phyloP scores from a whole-genome alignment of 495 filamentous ascomycete genomes.

The Schizothecium vesticola region DNA sequence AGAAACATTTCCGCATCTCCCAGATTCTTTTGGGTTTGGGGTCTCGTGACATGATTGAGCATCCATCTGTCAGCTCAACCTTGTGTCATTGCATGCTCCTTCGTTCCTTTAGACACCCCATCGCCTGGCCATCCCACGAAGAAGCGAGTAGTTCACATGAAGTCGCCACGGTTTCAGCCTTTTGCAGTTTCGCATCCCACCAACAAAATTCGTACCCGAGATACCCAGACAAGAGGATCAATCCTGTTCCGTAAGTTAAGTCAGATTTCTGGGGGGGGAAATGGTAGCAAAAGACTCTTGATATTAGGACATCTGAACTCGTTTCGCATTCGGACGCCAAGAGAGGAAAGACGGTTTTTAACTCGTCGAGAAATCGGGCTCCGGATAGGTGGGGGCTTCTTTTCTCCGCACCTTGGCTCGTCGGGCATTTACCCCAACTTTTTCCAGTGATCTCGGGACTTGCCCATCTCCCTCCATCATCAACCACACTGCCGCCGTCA shows the following conservation, averaged over 20 bases:
- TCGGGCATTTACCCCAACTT: slow-evolving; percentile 6
- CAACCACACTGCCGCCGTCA: not conserved
- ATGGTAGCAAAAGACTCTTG: not conserved
- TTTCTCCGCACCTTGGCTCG: not conserved
- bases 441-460: not conserved
- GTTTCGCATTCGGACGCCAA: not conserved
- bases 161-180: not conserved
- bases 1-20: not conserved
- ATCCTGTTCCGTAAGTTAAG: not conserved
- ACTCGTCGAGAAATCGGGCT: not conserved
- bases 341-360: not conserved
- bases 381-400: not conserved
- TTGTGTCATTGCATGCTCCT: too few relatives aligned
- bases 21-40: not conserved
- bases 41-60: not conserved
- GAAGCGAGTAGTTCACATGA: too few relatives aligned
- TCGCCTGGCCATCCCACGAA: too few relatives aligned
- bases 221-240: not conserved
- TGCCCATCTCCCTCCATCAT: not conserved
- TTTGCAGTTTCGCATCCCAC: not conserved
- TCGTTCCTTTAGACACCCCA: too few relatives aligned
- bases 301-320: not conserved
- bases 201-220: too few relatives aligned
- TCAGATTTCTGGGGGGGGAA: not conserved
- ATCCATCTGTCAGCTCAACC: not conserved